These are phyloP conservation scores for Ophiocordyceps australis DNA, from an alignment of 2,329 filamentous ascomycete species.

Conservation along the genomic window DNA sequence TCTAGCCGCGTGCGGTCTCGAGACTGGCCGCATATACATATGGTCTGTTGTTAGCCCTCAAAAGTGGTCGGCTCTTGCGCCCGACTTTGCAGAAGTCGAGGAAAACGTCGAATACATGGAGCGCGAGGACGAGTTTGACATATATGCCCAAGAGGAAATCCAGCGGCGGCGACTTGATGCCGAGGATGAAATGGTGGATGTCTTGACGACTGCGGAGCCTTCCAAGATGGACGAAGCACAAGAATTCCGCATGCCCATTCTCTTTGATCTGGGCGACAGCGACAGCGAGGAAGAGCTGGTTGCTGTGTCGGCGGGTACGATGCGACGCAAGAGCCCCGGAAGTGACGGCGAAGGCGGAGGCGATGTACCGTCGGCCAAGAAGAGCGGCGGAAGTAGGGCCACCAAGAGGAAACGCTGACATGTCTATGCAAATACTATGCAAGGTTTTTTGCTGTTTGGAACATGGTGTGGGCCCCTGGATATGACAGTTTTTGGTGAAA, in stretches of 20 bases:
- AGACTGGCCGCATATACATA: conserved; percentile 84
- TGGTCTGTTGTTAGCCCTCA: conserved; percentile 94
- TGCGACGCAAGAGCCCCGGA: conserved; percentile 69
- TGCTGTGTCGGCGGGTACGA: conserved; percentile 56
- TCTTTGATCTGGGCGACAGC: conserved; percentile 84
- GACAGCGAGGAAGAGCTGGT: conserved; percentile 86
- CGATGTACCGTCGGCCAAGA: conserved; percentile 17
- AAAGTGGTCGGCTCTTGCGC: conserved; percentile 90
- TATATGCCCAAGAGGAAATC: conserved; percentile 86
- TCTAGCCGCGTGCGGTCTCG: conserved; percentile 78
- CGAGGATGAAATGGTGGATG: conserved; percentile 88
- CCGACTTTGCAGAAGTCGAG: conserved; percentile 93
- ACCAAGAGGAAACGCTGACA: conserved; percentile 21
- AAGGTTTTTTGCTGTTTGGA: too few relatives aligned
- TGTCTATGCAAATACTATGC: too few relatives aligned
- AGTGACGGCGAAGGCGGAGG: conserved; percentile 40
- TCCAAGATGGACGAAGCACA: conserved; percentile 41
- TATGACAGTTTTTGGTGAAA: too few relatives aligned
- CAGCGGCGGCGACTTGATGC: conserved; percentile 77
- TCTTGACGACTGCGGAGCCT: conserved; percentile 56
- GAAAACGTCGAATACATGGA: conserved; percentile 97
- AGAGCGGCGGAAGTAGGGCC: conserved; percentile 14
- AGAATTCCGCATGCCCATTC: conserved; percentile 77
- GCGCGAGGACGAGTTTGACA: conserved; percentile 93
- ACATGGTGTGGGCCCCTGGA: too few relatives aligned